A percentile compares a stretch with the other conserved stretches of the same genome.
phyloP scores from a whole-genome alignment of 148 eudicot genomes.

The Beta vulgaris region DNA sequence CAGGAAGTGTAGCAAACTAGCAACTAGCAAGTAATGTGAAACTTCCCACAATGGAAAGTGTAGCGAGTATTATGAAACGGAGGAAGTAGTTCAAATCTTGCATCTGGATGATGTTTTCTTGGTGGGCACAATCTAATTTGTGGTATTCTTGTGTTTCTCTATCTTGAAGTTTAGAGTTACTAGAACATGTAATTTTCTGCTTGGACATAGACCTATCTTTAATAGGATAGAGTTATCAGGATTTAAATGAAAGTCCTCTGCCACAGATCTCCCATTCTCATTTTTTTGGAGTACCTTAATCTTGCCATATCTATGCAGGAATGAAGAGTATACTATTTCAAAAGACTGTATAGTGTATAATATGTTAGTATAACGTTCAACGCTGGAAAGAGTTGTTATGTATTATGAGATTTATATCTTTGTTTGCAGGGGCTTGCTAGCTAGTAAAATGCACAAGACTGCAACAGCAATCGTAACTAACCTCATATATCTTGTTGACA shows the following conservation, averaged over 20 bases:
- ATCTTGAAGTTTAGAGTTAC: neutral
- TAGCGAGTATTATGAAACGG: no score
- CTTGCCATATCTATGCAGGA: neutral
- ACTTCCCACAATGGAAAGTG: no score
- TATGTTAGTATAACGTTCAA: neutral
- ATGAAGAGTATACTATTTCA: neutral
- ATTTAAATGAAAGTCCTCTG: no score
- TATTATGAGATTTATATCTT: neutral
- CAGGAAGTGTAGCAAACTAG: no score
- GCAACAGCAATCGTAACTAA: conserved; percentile 88
- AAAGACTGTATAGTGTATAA: neutral
- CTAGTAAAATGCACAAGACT: conserved; percentile 80
- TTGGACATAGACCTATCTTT: neutral
- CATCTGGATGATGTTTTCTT: neutral
- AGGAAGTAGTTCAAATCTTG: conserved; percentile 4
- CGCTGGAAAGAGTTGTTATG: neutral
- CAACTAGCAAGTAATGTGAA: no score
- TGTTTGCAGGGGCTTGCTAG: conserved; percentile 75
- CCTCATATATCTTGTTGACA: conserved; percentile 70
- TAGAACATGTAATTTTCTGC: neutral
- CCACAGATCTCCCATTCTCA: neutral
- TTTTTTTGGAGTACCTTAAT: neutral
- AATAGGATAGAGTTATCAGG: neutral
- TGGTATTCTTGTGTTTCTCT: neutral
- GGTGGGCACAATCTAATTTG: neutral